These are phyloP conservation scores for Symbiotaphrina buchneri DNA, from an alignment of 495 filamentous ascomycete genomes.

Conservation along the genomic window DNA sequence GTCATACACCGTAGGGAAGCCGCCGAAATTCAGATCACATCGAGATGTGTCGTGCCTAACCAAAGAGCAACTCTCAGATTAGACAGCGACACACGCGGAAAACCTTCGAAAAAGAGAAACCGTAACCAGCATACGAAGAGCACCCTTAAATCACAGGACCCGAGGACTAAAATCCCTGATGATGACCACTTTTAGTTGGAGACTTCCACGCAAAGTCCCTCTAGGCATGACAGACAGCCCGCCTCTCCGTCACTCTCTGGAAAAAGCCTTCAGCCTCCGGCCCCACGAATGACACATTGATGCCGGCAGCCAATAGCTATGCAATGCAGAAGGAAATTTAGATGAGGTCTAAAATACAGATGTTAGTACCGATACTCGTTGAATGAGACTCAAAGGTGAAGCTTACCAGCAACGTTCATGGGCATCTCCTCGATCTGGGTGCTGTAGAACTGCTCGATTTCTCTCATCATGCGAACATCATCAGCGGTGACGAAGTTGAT, in stretches of 20 bases:
- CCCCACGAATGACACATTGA: neutral
- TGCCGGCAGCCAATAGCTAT: neutral
- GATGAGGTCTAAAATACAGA: neutral
- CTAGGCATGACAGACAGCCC: neutral
- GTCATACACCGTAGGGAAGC: too few species aligned
- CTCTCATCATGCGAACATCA: slow-evolving; percentile 89
- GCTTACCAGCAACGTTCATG: slow-evolving; percentile 7
- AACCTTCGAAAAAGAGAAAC: too few species aligned
- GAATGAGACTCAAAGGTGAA: neutral
- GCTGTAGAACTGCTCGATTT: slow-evolving; percentile 48
- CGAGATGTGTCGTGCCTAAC: too few species aligned
- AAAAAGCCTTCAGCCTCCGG: too few species aligned
- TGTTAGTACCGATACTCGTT: neutral
- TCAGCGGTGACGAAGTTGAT: slow-evolving; percentile 99
- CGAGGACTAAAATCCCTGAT: too few species aligned
- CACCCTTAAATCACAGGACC: too few species aligned
- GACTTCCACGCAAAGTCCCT: too few species aligned
- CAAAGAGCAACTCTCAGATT: too few species aligned
- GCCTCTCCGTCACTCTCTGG: neutral
- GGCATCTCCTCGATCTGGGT: slow-evolving; percentile 8
- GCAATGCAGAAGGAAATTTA: neutral
- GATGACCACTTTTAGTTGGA: too few species aligned
- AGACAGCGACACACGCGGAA: too few species aligned
- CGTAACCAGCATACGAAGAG: too few species aligned
- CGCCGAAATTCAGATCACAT: too few species aligned